Conservation (phyloP, 495 filamentous ascomycete genomes). For the Penicillium nucicola region DNA sequence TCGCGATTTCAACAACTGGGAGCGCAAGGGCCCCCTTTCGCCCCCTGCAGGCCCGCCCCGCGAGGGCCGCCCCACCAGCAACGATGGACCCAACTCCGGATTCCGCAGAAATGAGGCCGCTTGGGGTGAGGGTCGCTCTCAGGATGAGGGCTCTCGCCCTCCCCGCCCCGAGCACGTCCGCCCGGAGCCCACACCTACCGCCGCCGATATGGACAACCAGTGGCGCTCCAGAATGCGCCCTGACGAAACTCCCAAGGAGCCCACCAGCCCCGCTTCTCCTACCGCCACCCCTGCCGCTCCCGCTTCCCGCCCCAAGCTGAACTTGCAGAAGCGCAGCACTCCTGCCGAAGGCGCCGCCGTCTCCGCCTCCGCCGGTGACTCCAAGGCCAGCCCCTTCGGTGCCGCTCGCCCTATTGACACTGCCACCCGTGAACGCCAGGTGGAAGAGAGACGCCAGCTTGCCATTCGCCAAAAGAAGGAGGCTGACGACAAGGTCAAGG, state of each 20-base stretch:
- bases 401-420: constrained; percentile 88
- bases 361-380: constrained; percentile 50
- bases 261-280: constrained; percentile 56
- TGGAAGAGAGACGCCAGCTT: constrained; percentile 80
- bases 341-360: constrained; percentile 59
- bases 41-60: constrained; percentile 53
- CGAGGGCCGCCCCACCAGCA: constrained; percentile 67
- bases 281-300: constrained; percentile 41
- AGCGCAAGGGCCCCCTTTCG: constrained; percentile 88
- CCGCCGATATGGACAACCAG: constrained; percentile 81
- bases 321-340: constrained; percentile 84
- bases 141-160: constrained; percentile 72
- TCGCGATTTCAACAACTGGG: constrained; percentile 90
- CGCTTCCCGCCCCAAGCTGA: constrained; percentile 68
- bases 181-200: constrained; percentile 74
- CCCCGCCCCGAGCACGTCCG: constrained; percentile 67
- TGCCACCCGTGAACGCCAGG: constrained; percentile 77
- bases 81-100: constrained; percentile 56
- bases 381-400: constrained; percentile 89
- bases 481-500: constrained; percentile 78
- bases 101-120: constrained; percentile 69
- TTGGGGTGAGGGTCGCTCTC: constrained; percentile 81
- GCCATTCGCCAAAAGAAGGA: constrained; percentile 79
- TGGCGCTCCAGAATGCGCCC: constrained; percentile 84
- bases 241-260: constrained; percentile 61